Base-by-base conservation (phyloP, 176 grass and related monocot species). In the Zea mays region DNA sequence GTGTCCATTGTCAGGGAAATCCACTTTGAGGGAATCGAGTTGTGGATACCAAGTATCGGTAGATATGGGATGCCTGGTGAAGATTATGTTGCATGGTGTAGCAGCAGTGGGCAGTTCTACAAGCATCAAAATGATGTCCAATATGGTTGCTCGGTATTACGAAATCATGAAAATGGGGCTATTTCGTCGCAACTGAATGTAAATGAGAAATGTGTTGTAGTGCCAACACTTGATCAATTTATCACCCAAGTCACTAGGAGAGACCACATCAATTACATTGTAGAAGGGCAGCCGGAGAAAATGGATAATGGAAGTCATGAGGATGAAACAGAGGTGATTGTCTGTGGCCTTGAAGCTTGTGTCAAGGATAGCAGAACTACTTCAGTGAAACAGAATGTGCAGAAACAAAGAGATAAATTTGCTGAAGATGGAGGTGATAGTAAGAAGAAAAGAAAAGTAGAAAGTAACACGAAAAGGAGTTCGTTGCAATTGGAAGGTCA, bases 51-150 rank as follows among this genome's bases (percentile, higher is more conserved):
- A 42, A 46, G 87, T 75, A 58, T 73, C 20, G 12, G 71, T 2
- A 92, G 86, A 81, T 79, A 81, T 3, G 86, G 90, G 8, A 44
- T 66, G 34, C 80, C 72, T 16, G 86, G 84, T 35, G 81, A 76
- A 45, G 86, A 89, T 37, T 92, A 79, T 60, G 12, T 64, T 69
- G 38, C 47, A 41, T 92, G 84, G 81, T 89, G 78, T 41, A 77
- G 73, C 47, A 77, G 68, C 47, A 73, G 70, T 74, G 82, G 51
- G 10, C 62, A 5, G 34, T 62, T 78, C 41, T 11, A 69, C 43
- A 42, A 27, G 6, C 65, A 48, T 72, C 63, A 83, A 36, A 37
- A 81, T 78, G 59, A 75, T 45, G 10, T 72, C 47, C 79, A 3
- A 58, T 15, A 58, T 82, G 73, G 36, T 42, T 58, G 65, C 9